phyloP scores from a whole-genome alignment of 2,329 filamentous ascomycete species.

The Hymenoscyphus infarciens region DNA sequence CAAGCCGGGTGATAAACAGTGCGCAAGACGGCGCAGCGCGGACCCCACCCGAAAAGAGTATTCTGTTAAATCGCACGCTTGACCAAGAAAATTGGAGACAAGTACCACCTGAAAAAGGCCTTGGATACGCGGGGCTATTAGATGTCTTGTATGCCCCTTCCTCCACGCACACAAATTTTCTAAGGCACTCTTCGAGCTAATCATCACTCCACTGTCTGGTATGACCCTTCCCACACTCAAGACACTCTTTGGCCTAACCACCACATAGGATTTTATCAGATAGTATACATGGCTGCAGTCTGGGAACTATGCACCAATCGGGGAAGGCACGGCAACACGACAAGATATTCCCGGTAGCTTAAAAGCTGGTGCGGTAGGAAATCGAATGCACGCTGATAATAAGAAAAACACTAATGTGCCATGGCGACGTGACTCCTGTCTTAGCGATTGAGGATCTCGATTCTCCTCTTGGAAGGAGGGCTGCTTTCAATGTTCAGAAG shows the following conservation, averaged over 20 bases:
- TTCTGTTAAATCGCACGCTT: background rate
- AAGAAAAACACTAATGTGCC: slow-evolving; percentile 1
- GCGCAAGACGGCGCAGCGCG: background rate
- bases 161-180: too few relatives aligned
- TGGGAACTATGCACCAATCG: slow-evolving; percentile 7
- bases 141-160: background rate
- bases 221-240: background rate
- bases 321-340: background rate
- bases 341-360: background rate
- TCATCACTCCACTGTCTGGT: slow-evolving; percentile 7
- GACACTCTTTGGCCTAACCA: background rate
- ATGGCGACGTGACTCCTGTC: slow-evolving; percentile 7
- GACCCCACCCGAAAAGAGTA: slow-evolving; percentile 1
- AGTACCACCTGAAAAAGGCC: background rate
- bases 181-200: too few relatives aligned
- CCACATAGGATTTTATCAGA: slow-evolving; percentile 7
- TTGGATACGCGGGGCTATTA: background rate
- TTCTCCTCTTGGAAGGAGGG: background rate
- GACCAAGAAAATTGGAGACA: background rate
- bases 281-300: slow-evolving; percentile 1
- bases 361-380: background rate
- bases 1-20: too few relatives aligned
- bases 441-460: background rate
- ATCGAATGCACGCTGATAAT: slow-evolving; percentile 7
- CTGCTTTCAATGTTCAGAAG: slow-evolving; percentile 5